Percentiles rank a stretch among this genome's conserved stretches.
Evolutionary conservation across 805 yeast species (phyloP).

Genomic region (Metschnikowia bowlesiae): DNA sequence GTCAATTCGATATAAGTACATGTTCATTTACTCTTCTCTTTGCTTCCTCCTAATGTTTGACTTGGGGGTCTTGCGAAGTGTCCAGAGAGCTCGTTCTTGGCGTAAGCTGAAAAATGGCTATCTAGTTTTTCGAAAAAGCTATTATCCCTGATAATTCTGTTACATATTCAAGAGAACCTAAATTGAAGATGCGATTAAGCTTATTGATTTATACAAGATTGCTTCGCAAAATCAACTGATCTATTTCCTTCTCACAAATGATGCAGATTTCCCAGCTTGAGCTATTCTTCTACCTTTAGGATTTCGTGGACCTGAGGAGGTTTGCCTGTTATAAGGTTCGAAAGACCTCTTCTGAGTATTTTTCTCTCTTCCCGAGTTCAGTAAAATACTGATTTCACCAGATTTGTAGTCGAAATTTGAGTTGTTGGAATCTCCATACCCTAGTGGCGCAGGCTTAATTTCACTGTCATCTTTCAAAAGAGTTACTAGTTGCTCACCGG

Average conservation of each 20-base stretch:
- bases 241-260: constrained; percentile 22
- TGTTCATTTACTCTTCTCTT: too few species aligned
- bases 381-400: constrained; percentile 9
- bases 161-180: too few species aligned
- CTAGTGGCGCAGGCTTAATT: constrained; percentile 3
- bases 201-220: neutral
- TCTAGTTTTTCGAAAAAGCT: too few species aligned
- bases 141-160: too few species aligned
- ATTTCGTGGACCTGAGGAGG: constrained; percentile 49
- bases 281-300: constrained; percentile 42
- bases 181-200: too few species aligned
- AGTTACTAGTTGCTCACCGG: neutral
- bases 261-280: constrained; percentile 34
- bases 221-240: neutral
- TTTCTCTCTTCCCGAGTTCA: constrained; percentile 16
- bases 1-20: too few species aligned
- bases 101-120: too few species aligned
- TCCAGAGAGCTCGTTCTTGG: too few species aligned
- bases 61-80: too few species aligned
- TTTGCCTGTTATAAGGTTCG: constrained; percentile 54
- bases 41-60: too few species aligned
- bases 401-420: constrained; percentile 11
- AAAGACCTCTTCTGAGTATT: constrained; percentile 42
- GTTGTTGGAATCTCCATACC: neutral
- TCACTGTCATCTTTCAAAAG: neutral